Evolutionary conservation across 2,329 filamentous ascomycete species (phyloP), one percentile per base, ranked within the genome.

Genomic region (Ophiosphaerella herpotricha): DNA sequence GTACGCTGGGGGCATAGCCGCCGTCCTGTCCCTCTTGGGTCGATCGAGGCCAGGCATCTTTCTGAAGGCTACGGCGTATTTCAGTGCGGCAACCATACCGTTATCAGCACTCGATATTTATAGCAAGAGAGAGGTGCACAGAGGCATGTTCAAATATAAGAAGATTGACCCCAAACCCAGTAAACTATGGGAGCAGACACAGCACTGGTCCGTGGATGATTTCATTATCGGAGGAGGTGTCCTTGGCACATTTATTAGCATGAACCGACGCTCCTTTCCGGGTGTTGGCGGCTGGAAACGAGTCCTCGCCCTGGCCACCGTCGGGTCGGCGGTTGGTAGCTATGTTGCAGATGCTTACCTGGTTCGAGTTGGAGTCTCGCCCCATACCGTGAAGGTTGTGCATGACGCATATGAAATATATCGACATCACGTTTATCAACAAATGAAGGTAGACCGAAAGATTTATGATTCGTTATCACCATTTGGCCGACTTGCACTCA

Each of bases 161-260:
- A 43, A 54, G 5, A 50, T 63, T 9, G 46, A 57, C 7, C 54
- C 60, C 12, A 43, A 46, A 41, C 60, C 58, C 2, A 50, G 48
- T 7, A 59, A 61, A 35, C 37, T 64, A 14, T 65, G 57, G 58
- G 58, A 66, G 38, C 44, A 46, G n/a, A 61, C 59, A 18, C 52
- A 53, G n/a, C 43, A 53, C 9, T 57, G 52, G 52, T 59, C 53
- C 1, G 8, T 39, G 7, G 60, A 64, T 32, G 63, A 66, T 33
- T 35, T 39, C 1, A 41, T 50, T 12, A n/a, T 65, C 7, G 34
- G 36, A 12, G 61, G 61, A 29, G 61, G 53, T 31, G 51, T 37
- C 7, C 40, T 58, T 14, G 60, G 57, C 12, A 38, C 55, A 5
- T 50, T 58, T 3, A 26, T 50, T 13, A 58, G 57, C 9, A 33